Percentiles rank a stretch among this genome's conserved stretches.
Conservation (phyloP, 164 flowering plant species). For the Protea cynaroides region DNA sequence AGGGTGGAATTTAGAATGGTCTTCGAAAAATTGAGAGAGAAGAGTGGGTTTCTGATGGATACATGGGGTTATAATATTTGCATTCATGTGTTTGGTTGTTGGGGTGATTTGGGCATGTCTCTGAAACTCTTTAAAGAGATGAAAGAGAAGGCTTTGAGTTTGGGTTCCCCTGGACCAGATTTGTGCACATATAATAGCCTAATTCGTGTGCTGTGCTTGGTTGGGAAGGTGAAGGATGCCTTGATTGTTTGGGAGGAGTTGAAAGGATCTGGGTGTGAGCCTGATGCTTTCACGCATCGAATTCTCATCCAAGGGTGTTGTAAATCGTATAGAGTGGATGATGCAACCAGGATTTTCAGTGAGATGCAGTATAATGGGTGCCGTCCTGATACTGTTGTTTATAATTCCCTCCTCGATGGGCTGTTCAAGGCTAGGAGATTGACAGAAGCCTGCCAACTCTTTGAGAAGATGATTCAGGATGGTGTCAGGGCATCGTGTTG, state of each 20-base stretch:
- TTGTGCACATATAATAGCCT: conserved; percentile 86
- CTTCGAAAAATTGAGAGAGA: conserved; percentile 45
- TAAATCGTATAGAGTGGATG: conserved; percentile 54
- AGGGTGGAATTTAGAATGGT: conserved; percentile 49
- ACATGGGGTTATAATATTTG: conserved; percentile 78
- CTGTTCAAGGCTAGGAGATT: conserved; percentile 67
- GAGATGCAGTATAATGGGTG: conserved; percentile 78
- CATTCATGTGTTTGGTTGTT: conserved; percentile 86
- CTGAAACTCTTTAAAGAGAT: conserved; percentile 70
- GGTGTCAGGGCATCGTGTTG: conserved; percentile 71
- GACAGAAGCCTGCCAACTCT: conserved; percentile 75
- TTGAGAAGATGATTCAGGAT: conserved; percentile 79
- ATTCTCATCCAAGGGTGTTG: conserved; percentile 75
- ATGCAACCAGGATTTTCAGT: conserved; percentile 55
- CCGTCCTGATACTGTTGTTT: conserved; percentile 50
- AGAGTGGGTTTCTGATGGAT: conserved; percentile 40
- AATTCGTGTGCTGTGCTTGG: conserved; percentile 57
- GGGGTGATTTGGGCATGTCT: conserved; percentile 69
- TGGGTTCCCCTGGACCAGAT: conserved; percentile 46
- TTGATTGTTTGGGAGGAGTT: conserved; percentile 72
- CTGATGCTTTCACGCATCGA: conserved; percentile 65
- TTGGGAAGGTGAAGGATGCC: conserved; percentile 79
- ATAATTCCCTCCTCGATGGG: conserved; percentile 80
- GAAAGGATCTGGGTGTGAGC: conserved; percentile 75
- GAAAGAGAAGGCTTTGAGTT: conserved; percentile 44